phyloP scores from a whole-genome alignment of 257 asterid species.

The Lycium barbarum region DNA sequence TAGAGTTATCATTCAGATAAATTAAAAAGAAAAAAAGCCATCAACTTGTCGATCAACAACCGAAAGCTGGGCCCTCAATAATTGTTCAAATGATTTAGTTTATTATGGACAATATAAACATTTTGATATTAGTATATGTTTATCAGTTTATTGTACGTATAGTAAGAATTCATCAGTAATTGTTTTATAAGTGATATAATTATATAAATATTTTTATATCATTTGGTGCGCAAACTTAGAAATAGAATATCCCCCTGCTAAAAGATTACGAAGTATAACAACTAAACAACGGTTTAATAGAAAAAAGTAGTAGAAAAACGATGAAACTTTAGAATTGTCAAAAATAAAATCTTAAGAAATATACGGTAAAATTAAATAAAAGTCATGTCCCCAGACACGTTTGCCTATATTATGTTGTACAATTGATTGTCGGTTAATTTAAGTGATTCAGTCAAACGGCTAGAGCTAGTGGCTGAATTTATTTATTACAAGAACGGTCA shows the following conservation, averaged over 20 bases:
- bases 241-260: too few species aligned
- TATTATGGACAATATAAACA: background rate
- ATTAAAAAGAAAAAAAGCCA: background rate
- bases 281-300: background rate
- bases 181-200: too few species aligned
- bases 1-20: background rate
- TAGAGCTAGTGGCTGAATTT: slow-evolving; percentile 7
- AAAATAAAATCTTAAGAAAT: background rate
- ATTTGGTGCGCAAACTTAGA: too few species aligned
- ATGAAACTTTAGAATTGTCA: background rate
- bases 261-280: background rate
- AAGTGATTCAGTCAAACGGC: slow-evolving; percentile 27
- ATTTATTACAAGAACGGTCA: background rate
- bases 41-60: slow-evolving; percentile 3
- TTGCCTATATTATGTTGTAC: background rate
- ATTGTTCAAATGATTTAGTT: background rate
- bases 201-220: background rate
- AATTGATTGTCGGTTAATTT: slow-evolving; percentile 18
- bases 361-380: background rate
- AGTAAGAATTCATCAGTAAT: too few species aligned
- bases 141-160: background rate
- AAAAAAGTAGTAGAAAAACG: too few species aligned
- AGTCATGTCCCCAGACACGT: background rate
- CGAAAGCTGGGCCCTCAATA: background rate
- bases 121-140: background rate